These are phyloP conservation scores for Penicillium atrosanguineum DNA, from an alignment of 495 filamentous ascomycete species.

Conservation along the genomic window DNA sequence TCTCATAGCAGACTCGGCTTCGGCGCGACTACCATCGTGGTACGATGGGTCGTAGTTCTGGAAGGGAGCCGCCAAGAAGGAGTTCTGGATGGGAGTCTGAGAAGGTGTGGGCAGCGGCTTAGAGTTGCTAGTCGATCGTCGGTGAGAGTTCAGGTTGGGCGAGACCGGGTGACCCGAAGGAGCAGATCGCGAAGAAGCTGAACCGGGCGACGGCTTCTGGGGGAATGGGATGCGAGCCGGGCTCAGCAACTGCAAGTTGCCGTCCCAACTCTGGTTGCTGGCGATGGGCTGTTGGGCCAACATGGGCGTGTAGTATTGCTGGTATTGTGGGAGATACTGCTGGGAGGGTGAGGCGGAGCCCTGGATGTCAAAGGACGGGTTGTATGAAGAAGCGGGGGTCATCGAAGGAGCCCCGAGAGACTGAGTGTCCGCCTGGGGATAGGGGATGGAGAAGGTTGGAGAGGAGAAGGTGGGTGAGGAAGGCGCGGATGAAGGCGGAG, in stretches of 20 bases:
- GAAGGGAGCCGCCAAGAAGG: constrained; percentile 43
- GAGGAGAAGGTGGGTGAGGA: constrained; percentile 44
- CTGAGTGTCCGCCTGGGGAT: constrained; percentile 36
- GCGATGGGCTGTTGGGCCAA: constrained; percentile 41
- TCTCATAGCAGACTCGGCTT: constrained; percentile 54
- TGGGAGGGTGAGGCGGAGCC: constrained; percentile 33
- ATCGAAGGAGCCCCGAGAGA: constrained; percentile 47
- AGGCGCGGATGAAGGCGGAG: constrained; percentile 41
- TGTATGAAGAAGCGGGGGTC: constrained; percentile 46
- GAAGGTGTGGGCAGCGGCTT: constrained; percentile 51
- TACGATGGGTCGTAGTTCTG: constrained; percentile 45
- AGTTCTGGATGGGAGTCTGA: constrained; percentile 44
- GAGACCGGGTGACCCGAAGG: constrained; percentile 17
- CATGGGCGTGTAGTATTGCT: constrained; percentile 40
- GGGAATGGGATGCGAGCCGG: constrained; percentile 36
- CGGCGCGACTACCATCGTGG: constrained; percentile 41
- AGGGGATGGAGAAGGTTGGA: constrained; percentile 38
- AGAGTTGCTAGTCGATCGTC: constrained; percentile 29
- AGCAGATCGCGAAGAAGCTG: constrained; percentile 32
- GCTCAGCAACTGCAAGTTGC: constrained; percentile 41
- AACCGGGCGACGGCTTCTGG: constrained; percentile 36
- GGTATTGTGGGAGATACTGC: constrained; percentile 33
- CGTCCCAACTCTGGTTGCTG: constrained; percentile 42
- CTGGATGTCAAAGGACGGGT: constrained; percentile 39
- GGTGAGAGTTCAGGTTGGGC: constrained; percentile 26